Percentiles rank a stretch among this genome's conserved stretches.
phyloP scores from a whole-genome alignment of 2,329 filamentous ascomycete species.

The Septoria petroselini region DNA sequence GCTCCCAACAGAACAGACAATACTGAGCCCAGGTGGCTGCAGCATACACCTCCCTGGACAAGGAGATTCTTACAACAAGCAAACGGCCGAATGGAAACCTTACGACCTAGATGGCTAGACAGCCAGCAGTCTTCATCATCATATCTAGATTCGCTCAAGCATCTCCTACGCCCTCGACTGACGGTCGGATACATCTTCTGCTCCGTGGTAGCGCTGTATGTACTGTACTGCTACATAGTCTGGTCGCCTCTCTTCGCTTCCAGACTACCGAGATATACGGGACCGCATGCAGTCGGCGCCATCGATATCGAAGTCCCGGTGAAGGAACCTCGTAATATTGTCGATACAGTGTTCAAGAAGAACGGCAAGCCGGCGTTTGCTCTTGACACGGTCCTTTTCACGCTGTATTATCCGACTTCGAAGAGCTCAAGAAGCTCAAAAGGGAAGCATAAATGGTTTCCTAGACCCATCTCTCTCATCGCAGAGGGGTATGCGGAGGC shows the following conservation, averaged over 20 bases:
- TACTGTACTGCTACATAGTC: constrained; percentile 41
- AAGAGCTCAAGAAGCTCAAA: constrained; percentile 26
- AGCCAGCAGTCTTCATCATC: constrained; percentile 5
- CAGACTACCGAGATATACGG: constrained; percentile 42
- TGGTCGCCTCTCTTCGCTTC: constrained; percentile 41
- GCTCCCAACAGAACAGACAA: neutral
- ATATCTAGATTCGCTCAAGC: constrained; percentile 5
- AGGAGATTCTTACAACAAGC: constrained; percentile 16
- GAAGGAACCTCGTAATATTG: constrained; percentile 35
- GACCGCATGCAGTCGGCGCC: constrained; percentile 42
- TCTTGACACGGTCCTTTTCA: constrained; percentile 43
- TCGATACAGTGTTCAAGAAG: constrained; percentile 37
- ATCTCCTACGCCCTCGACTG: constrained; percentile 14
- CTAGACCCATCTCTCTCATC: constrained; percentile 42
- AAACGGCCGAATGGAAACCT: constrained; percentile 16
- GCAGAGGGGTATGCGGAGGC: constrained; percentile 44
- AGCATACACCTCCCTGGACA: constrained; percentile 15
- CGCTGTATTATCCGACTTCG: constrained; percentile 43
- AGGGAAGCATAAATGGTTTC: constrained; percentile 42
- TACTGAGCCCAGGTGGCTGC: constrained; percentile 17
- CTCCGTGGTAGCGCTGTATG: constrained; percentile 24
- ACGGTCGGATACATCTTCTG: constrained; percentile 19
- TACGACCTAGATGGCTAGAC: constrained; percentile 22
- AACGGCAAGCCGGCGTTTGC: constrained; percentile 41
- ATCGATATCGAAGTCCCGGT: constrained; percentile 40